Evolutionary conservation across 371 early-diverging fungal species (phyloP), one percentile per base, ranked within the genome.

Genomic region (Parasitella parasitica): DNA sequence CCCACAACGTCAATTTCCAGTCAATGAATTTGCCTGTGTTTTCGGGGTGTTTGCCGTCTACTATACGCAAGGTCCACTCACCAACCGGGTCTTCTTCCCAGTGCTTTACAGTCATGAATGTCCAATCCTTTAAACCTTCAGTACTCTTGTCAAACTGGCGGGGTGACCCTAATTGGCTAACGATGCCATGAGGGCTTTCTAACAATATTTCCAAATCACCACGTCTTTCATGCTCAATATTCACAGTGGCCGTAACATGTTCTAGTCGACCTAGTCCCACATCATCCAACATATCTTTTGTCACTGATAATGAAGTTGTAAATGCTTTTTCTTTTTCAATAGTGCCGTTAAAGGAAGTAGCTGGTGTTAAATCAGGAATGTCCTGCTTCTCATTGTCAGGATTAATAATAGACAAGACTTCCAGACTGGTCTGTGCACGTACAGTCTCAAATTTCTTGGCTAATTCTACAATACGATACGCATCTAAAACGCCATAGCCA

Each of bases 81-180:
- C 96, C 95, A 3, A 85, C 61, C 3, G 89, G 88, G 28, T 78
- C 60, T 61, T 96, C 96, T 65, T 89, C 94, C 99, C 99, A 98
- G 66, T 97, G 97, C 75, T 91, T 93, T 34, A 98, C 96, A 16
- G 86, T 89, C 94, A 95, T 95, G 63, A 97, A 92, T 8, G 94
- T 95, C 97, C 98, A 98, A 64, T 90, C 80, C 15, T 50, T 26
- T 48, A 95, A 87, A 2, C 99, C 99, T 2, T 69, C 74, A 3
- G 54, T 64, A 69, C 84, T 85, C 8, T 63, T 61, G 69, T 98
- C 99, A 54, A 64, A 69, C 8, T 69, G 78, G 7, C 99, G 67
- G 27, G 83, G 72, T 0, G 86, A 70, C 0, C 86, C 93, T 54
- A 97, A 70, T 56, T 88, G 77, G 36, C 91, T 90, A n/a, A 81